Conservation (phyloP, 192 early-diverging fungal species). For the Coemansia biformis region DNA sequence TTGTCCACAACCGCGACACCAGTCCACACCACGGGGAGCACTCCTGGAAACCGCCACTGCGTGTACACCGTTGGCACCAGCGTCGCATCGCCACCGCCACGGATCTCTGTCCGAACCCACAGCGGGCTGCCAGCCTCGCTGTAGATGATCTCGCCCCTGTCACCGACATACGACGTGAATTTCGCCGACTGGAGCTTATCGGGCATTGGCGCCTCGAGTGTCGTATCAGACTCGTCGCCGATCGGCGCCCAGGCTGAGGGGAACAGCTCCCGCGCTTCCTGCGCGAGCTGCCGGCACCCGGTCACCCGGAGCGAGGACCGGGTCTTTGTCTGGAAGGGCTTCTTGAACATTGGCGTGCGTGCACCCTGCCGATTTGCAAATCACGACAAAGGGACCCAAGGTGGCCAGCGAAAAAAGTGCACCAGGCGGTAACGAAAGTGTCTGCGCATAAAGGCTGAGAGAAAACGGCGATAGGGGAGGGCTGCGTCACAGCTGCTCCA, state of each 20-base stretch:
- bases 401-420: no score
- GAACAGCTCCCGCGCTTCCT: slow-evolving; percentile 56
- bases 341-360: slow-evolving; percentile 73
- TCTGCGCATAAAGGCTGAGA: no score
- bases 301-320: slow-evolving; percentile 64
- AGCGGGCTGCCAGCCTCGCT: slow-evolving; percentile 56
- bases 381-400: not conserved
- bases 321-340: slow-evolving; percentile 64
- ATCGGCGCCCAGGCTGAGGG: slow-evolving; percentile 19
- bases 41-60: slow-evolving; percentile 64
- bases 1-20: slow-evolving; percentile 64
- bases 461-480: no score
- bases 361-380: no score
- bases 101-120: slow-evolving; percentile 58
- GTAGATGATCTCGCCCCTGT: slow-evolving; percentile 60
- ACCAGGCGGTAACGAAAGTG: no score
- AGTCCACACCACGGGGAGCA: slow-evolving; percentile 65
- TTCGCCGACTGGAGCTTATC: slow-evolving; percentile 59
- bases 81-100: slow-evolving; percentile 18
- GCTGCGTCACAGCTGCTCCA: no score
- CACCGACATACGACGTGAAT: slow-evolving; percentile 60
- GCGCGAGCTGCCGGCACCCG: slow-evolving; percentile 60
- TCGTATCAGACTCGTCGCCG: slow-evolving; percentile 26
- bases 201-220: slow-evolving; percentile 29
- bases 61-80: slow-evolving; percentile 76